A percentile compares a stretch with the other conserved stretches of the same genome.
phyloP scores from a whole-genome alignment of 345 rosid genomes.

The Alliaria petiolata region DNA sequence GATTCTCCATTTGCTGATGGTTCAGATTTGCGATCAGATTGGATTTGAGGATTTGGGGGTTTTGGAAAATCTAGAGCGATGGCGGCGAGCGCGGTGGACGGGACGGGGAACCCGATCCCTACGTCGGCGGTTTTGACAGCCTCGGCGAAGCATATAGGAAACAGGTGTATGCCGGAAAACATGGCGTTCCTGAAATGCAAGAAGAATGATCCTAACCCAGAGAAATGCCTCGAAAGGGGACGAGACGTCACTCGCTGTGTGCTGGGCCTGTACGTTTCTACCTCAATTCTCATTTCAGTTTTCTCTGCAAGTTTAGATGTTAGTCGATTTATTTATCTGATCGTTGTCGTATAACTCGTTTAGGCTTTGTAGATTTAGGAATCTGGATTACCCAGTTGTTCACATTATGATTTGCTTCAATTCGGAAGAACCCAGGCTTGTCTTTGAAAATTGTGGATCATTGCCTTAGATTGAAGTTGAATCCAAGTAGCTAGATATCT shows the following conservation, averaged over 20 bases:
- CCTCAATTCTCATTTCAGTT: neutral
- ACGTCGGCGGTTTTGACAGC: constrained; percentile 88
- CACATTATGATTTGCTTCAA: too few relatives aligned
- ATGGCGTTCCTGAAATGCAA: constrained; percentile 91
- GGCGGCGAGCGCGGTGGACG: constrained; percentile 70
- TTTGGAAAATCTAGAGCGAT: too few relatives aligned
- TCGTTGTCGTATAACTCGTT: too few relatives aligned
- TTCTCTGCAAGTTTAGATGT: neutral
- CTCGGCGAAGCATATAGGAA: constrained; percentile 77
- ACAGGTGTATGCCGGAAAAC: constrained; percentile 67
- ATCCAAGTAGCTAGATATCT: too few relatives aligned
- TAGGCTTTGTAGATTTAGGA: too few relatives aligned
- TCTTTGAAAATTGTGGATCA: too few relatives aligned
- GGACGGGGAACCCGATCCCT: constrained; percentile 79
- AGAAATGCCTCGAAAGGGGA: constrained; percentile 95
- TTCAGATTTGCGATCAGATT: too few relatives aligned
- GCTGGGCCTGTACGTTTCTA: constrained; percentile 62
- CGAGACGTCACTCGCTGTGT: constrained; percentile 94
- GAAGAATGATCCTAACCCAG: constrained; percentile 96
- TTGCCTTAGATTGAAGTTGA: too few relatives aligned
- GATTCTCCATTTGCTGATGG: too few relatives aligned
- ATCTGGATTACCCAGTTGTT: too few relatives aligned
- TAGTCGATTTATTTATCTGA: neutral
- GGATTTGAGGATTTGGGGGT: too few relatives aligned
- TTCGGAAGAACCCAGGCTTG: too few relatives aligned